phyloP scores from a whole-genome alignment of 2,329 filamentous ascomycete genomes.

The Leptodontidium sp. region DNA sequence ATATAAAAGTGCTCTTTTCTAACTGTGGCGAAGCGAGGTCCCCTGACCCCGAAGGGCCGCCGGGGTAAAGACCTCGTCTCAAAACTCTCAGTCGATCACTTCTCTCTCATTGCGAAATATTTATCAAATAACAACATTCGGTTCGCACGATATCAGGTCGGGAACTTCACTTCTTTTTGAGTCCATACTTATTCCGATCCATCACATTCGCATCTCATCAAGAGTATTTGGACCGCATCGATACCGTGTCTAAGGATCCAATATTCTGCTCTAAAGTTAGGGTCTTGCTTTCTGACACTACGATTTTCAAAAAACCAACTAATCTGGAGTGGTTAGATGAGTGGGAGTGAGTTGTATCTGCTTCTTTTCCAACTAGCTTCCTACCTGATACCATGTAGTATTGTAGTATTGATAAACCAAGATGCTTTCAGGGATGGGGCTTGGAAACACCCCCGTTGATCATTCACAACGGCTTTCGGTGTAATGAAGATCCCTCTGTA shows the following conservation, averaged over 20 bases:
- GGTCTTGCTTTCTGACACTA: conserved; percentile 7
- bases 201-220: conserved; percentile 19
- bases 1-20: too few relatives aligned
- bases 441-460: too few relatives aligned
- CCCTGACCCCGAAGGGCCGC: too few relatives aligned
- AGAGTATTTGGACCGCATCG: conserved; percentile 12
- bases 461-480: background rate
- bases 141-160: conserved; percentile 24
- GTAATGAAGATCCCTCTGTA: background rate
- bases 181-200: conserved; percentile 26
- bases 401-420: background rate
- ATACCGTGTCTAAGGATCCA: conserved; percentile 4
- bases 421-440: background rate
- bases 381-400: background rate
- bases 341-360: background rate
- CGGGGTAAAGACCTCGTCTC: background rate
- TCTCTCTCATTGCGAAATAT: conserved; percentile 21
- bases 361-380: background rate
- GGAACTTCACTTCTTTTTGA: conserved; percentile 26
- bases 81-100: conserved; percentile 22
- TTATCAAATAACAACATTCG: conserved; percentile 21
- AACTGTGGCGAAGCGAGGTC: too few relatives aligned
- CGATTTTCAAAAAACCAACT: background rate
- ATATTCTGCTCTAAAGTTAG: background rate
- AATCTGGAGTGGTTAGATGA: background rate